Percentiles rank a stretch among this genome's conserved stretches.
Evolutionary conservation across 176 grass and related monocot genomes (phyloP).

Genomic region (Oryza glumipatula): DNA sequence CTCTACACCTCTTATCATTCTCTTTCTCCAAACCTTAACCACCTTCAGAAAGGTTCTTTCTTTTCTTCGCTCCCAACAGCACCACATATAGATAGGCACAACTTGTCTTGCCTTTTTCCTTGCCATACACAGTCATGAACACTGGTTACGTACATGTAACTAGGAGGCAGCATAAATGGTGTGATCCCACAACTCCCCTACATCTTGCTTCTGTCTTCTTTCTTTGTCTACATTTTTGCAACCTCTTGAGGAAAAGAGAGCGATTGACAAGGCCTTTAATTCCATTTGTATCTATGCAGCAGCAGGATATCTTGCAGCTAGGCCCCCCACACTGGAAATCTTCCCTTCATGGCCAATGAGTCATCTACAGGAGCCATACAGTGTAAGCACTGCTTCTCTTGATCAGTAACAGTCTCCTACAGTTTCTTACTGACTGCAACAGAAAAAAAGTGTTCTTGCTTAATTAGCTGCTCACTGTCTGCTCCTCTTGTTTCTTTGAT

Average conservation of each 20-base stretch:
- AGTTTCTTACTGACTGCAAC: slow-evolving; percentile 46
- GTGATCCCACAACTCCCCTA: slow-evolving; percentile 51
- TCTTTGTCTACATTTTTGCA: slow-evolving; percentile 37
- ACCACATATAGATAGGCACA: slow-evolving; percentile 47
- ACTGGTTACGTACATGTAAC: slow-evolving; percentile 56
- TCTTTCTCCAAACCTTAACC: slow-evolving; percentile 49
- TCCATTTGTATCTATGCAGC: slow-evolving; percentile 59
- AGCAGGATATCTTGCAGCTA: slow-evolving; percentile 60
- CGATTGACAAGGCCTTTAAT: slow-evolving; percentile 56
- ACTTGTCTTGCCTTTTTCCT: slow-evolving; percentile 51
- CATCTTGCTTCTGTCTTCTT: slow-evolving; percentile 14
- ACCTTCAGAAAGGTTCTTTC: slow-evolving; percentile 47
- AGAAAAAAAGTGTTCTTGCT: slow-evolving; percentile 54
- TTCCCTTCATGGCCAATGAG: slow-evolving; percentile 91
- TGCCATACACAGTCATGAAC: slow-evolving; percentile 40
- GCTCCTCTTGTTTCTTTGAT: slow-evolving; percentile 47
- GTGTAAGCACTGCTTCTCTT: slow-evolving; percentile 57
- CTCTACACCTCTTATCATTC: slow-evolving; percentile 27
- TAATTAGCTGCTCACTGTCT: slow-evolving; percentile 51
- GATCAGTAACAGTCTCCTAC: slow-evolving; percentile 41
- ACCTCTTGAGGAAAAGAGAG: slow-evolving; percentile 18
- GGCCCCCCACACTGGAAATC: slow-evolving; percentile 77
- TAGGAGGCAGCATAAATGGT: slow-evolving; percentile 61
- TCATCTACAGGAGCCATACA: slow-evolving; percentile 67
- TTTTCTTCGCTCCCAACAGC: slow-evolving; percentile 42